Evolutionary conservation across 306 rosid genomes (phyloP).

Genomic region (Amphicarpaea edgeworthii): DNA sequence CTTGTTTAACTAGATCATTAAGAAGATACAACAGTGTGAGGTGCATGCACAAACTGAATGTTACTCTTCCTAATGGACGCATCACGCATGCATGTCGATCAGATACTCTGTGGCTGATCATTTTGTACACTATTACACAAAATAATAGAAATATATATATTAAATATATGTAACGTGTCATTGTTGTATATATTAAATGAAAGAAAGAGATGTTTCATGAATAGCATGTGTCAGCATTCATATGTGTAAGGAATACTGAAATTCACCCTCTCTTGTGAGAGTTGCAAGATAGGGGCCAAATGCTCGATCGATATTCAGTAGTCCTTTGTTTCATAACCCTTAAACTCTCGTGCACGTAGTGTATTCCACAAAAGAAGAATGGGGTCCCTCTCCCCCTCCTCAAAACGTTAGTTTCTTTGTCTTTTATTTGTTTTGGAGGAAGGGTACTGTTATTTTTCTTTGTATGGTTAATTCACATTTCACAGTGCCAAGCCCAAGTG

Average conservation of each 20-base stretch:
- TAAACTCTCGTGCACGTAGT: background rate
- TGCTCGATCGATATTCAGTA: background rate
- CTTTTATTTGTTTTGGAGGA: background rate
- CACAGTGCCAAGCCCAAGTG: background rate
- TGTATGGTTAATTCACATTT: conserved; percentile 24
- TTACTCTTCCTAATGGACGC: background rate
- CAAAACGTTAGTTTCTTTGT: conserved; percentile 2
- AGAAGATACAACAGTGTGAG: background rate
- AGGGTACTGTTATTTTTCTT: background rate
- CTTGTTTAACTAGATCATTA: conserved; percentile 25
- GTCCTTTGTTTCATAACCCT: conserved; percentile 8
- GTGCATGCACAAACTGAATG: background rate
- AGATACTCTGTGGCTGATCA: background rate
- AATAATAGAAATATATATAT: conserved; percentile 3
- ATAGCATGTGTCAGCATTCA: conserved; percentile 34
- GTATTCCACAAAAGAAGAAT: conserved; percentile 24
- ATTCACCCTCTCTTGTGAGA: conserved; percentile 38
- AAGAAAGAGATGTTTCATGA: conserved; percentile 41
- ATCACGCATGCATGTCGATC: no score
- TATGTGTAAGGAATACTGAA: conserved; percentile 29
- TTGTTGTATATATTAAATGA: background rate
- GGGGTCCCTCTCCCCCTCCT: conserved; percentile 29
- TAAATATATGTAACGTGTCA: background rate
- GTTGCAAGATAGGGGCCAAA: conserved; percentile 11
- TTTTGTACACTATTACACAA: conserved; percentile 4